Evolutionary conservation across 495 filamentous ascomycete genomes (phyloP).

Genomic region (Neurospora tetraspora): DNA sequence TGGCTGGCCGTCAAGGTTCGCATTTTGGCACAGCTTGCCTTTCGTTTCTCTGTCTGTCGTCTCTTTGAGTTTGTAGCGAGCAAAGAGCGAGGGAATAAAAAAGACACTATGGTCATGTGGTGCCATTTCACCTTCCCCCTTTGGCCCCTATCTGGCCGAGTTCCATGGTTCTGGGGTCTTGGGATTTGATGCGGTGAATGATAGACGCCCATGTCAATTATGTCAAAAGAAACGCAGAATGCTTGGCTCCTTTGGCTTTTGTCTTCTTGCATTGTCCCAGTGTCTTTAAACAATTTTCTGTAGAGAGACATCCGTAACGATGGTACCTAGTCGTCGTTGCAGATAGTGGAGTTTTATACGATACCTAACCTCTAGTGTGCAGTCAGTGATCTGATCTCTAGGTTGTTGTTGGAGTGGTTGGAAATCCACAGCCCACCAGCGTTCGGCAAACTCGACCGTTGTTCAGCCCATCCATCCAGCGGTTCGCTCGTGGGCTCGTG

Average conservation of each 20-base stretch:
- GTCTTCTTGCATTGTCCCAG: neutral
- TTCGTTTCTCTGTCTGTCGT: neutral
- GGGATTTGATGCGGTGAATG: neutral
- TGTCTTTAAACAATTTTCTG: neutral
- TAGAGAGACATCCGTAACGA: neutral
- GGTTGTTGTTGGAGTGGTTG: neutral
- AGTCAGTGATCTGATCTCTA: neutral
- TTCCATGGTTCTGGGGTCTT: neutral
- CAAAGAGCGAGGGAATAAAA: neutral
- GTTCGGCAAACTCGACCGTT: neutral
- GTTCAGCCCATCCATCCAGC: neutral
- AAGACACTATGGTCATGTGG: neutral
- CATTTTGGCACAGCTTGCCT: neutral
- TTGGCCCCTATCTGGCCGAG: neutral
- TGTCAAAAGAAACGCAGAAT: neutral
- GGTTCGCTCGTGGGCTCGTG: neutral
- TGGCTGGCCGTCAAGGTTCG: neutral
- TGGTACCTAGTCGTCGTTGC: neutral
- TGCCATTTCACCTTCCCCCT: neutral
- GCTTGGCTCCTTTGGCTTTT: neutral
- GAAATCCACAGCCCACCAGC: neutral
- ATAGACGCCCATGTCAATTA: neutral
- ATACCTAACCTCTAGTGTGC: neutral
- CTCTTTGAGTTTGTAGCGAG: neutral
- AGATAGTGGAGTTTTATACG: neutral